Conservation (phyloP, 2,329 filamentous ascomycete genomes). For the Chaetomiaceae sp. region DNA sequence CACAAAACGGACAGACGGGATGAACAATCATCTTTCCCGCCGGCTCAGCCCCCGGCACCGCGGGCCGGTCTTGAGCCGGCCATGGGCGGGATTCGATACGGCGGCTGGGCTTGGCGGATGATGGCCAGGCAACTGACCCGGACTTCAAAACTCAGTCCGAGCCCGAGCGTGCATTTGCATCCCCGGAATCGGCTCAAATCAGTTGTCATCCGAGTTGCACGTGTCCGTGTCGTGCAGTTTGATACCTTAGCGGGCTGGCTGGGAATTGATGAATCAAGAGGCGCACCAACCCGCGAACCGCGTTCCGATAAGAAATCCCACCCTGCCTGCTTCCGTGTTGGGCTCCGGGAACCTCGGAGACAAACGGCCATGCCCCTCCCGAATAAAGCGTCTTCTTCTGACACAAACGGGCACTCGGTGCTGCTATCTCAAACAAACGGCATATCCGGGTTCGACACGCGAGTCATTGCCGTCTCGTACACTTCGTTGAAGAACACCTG, state of each 20-base stretch:
- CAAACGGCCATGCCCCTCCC: background rate
- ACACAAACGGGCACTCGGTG: background rate
- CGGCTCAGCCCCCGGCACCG: background rate
- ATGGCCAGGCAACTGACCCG: background rate
- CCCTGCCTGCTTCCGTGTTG: background rate
- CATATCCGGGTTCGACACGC: background rate
- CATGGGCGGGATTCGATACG: background rate
- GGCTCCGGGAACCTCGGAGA: constrained; percentile 1
- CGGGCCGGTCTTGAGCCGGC: background rate
- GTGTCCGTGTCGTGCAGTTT: background rate
- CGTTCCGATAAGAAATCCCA: background rate
- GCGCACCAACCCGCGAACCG: background rate
- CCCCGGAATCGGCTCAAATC: background rate
- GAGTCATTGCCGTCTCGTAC: constrained; percentile 4
- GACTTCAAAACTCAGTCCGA: background rate
- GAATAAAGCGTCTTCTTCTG: background rate
- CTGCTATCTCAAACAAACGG: background rate
- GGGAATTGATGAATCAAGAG: background rate
- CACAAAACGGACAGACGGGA: no score
- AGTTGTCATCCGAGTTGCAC: background rate
- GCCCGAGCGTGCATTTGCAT: background rate
- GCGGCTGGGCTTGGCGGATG: constrained; percentile 1
- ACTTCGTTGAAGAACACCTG: constrained; percentile 1
- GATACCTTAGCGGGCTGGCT: background rate
- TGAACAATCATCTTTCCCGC: background rate